These are phyloP conservation scores for Tilletia horrida DNA, from an alignment of 1,284 basidiomycete species.

Conservation along the genomic window DNA sequence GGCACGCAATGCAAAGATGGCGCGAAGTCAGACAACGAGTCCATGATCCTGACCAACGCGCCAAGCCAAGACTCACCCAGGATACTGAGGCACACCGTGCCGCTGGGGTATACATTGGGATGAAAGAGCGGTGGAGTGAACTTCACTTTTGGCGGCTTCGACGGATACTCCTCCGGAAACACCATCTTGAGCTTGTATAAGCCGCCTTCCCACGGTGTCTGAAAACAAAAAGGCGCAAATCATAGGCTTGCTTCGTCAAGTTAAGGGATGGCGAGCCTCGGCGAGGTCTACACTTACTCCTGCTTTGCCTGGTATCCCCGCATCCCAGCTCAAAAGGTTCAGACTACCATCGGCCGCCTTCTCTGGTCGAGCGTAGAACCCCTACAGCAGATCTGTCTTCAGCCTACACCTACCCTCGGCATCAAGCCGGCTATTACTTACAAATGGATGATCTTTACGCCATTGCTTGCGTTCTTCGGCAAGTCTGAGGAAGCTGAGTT, in stretches of 20 bases:
- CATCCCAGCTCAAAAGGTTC: constrained; percentile 97
- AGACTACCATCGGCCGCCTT: constrained; percentile 87
- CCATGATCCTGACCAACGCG: not conserved
- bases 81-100: constrained; percentile 96
- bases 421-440: constrained; percentile 60
- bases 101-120: constrained; percentile 97
- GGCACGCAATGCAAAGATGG: constrained; percentile 11
- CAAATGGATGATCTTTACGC: constrained; percentile 98
- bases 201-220: constrained; percentile 97
- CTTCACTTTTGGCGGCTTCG: constrained; percentile 96
- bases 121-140: constrained; percentile 94
- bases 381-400: constrained; percentile 61
- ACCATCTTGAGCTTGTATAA: constrained; percentile 88
- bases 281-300: constrained; percentile 50
- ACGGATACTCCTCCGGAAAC: constrained; percentile 65
- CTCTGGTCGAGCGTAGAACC: constrained; percentile 88
- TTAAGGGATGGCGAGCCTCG: not conserved
- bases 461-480: constrained; percentile 98
- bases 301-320: constrained; percentile 62
- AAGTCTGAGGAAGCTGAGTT: constrained; percentile 61
- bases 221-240: not conserved
- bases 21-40: too few species aligned
- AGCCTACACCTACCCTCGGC: not conserved
- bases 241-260: not conserved
- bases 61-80: constrained; percentile 56